Evolutionary conservation across 2,329 filamentous ascomycete genomes (phyloP).

Genomic region (Hypomyces rosellus): DNA sequence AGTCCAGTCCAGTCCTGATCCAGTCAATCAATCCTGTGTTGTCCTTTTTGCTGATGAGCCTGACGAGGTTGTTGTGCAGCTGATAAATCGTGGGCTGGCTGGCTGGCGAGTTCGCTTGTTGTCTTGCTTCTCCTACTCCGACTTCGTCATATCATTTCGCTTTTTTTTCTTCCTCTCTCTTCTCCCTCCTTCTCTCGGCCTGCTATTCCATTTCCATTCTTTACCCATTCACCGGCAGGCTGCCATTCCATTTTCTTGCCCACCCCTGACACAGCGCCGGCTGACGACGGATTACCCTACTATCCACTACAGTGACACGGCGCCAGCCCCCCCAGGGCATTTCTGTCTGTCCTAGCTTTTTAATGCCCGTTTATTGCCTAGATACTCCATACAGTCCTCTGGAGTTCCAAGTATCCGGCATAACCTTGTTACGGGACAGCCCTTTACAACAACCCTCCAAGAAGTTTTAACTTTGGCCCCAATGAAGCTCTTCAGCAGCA

Average conservation of each 20-base stretch:
- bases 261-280: not conserved
- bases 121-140: conserved; percentile 3
- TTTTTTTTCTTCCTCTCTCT: conserved; percentile 14
- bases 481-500: conserved; percentile 48
- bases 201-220: conserved; percentile 11
- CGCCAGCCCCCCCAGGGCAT: not conserved
- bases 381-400: conserved; percentile 9
- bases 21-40: too few relatives aligned
- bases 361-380: conserved; percentile 27
- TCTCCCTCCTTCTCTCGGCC: conserved; percentile 11
- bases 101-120: conserved; percentile 1
- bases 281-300: not conserved
- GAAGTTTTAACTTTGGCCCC: conserved; percentile 17
- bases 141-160: conserved; percentile 5
- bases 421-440: conserved; percentile 35
- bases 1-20: not conserved
- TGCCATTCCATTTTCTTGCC: not conserved
- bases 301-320: not conserved
- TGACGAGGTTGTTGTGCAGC: conserved; percentile 16
- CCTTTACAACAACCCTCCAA: conserved; percentile 14
- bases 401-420: conserved; percentile 28
- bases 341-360: conserved; percentile 10
- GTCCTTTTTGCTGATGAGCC: conserved; percentile 1
- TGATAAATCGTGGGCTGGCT: conserved; percentile 22
- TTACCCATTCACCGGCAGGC: not conserved